phyloP scores from a whole-genome alignment of 805 yeast genomes.

The Candida taoyuanica region DNA sequence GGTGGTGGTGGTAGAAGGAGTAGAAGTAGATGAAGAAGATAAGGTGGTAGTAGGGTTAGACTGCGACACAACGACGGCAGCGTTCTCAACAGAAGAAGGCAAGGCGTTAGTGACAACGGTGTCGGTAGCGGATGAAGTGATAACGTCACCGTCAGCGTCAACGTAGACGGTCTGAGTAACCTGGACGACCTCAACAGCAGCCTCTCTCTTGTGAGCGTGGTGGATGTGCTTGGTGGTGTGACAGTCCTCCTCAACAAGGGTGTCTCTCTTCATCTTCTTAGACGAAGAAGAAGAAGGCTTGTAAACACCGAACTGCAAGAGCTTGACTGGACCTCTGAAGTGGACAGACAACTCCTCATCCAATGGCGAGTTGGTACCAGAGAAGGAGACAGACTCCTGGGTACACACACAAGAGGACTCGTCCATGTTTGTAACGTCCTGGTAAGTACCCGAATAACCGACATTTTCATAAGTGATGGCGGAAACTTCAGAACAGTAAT shows the following conservation, averaged over 20 bases:
- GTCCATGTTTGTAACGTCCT: conserved; percentile 77
- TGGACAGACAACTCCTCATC: conserved; percentile 86
- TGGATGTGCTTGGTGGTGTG: conserved; percentile 36
- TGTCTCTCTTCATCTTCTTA: conserved; percentile 36
- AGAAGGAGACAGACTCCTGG: conserved; percentile 50
- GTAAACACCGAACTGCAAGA: conserved; percentile 86
- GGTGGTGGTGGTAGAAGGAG: conserved; percentile 28
- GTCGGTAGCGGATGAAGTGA: conserved; percentile 15
- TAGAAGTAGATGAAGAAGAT: conserved; percentile 12
- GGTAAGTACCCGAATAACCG: conserved; percentile 83
- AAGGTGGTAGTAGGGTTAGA: conserved; percentile 11
- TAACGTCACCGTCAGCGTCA: conserved; percentile 47
- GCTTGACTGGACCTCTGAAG: conserved; percentile 83
- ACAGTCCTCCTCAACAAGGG: too few species aligned
- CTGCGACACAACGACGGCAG: conserved; percentile 1
- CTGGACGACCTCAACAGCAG: conserved; percentile 58
- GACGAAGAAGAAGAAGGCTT: conserved; percentile 50
- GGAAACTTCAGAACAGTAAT: conserved; percentile 69
- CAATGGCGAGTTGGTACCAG: conserved; percentile 73
- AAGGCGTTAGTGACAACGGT: conserved; percentile 12
- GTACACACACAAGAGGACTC: conserved; percentile 65
- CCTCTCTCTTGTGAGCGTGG: conserved; percentile 52
- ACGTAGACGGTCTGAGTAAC: conserved; percentile 78
- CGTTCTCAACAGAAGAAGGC: conserved; percentile 18
- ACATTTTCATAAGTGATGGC: conserved; percentile 67